Base-by-base conservation (phyloP, 345 rosid genomes). In the Erodium maritimum region DNA sequence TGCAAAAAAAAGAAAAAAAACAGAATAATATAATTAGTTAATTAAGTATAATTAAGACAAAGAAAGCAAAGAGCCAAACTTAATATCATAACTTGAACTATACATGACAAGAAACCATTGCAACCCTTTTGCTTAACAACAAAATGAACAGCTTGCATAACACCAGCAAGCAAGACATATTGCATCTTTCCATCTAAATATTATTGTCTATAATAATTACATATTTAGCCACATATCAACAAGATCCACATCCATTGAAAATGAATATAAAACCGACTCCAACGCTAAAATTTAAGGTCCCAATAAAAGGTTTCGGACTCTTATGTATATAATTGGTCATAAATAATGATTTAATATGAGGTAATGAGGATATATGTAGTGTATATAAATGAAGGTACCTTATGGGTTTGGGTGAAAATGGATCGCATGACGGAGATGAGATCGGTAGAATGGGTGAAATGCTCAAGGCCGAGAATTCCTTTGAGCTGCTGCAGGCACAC, bases 401-500 rank as follows among this genome's bases (percentile, higher is more conserved):
- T 19, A 45, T 85, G 81, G 17, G 77, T 80, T 64, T 90, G 97
- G 64, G 81, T 51, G 69, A 90, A 80, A 53, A 90, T 81, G 52
- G 97, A 90, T 6, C 77, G 83, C 67, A 82, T 61, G 67, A 87
- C 97, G 2, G 94, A 82, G 66, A 85, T 46, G 52, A 90, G 19
- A 61, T 90, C 91, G 3, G 97, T 87, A 19, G 77, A 69, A 23
- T 70, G 91, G 16, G 97, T 90, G 71, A 90, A 87, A 52, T 65
- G 87, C 0, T 57, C 69, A 19, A 90, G 89, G 8, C 97, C 96
- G 16, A 90, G 80, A 11, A 90, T 67, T 50, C 89, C 95, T 70
- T 87, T 90, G 0, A 90, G 80, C 74, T 85, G 97, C 48, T 90
- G 97, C 55, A 87, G 64, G 58, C 84, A 77, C 14, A 90, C 96